Base-by-base conservation (phyloP, 2,329 filamentous ascomycete species). In the Colletotrichum godetiae region DNA sequence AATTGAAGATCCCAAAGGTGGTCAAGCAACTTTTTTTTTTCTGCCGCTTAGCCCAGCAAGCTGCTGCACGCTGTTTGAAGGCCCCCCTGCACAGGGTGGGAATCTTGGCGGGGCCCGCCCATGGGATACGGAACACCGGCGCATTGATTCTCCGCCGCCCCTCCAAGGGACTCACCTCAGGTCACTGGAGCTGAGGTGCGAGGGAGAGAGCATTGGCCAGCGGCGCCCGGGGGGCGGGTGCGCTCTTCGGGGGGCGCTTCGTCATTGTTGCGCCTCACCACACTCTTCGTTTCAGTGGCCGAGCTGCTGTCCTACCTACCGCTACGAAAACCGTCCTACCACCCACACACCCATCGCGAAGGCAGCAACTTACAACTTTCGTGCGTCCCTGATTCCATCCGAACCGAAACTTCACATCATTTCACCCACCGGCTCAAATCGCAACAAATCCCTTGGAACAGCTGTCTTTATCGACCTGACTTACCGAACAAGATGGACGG, bases 401-500 rank as follows among this genome's bases (percentile, higher is more conserved):
- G 53, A 66, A 52, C 52, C 62, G 53, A 68, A 24, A 15, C 27
- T 27, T 35, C 13, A 31, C 42, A 49, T 31, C 53, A 31, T 11
- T 57, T 19, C 5, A 29, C 11, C 35, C 15, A 42, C 29, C 29
- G 59, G n/a, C 37, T 52, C 15, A 8, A 35, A 49, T 49, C 22
- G 3, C 27, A 46, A 55, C 19, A 73, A 53, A 29, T 29, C 13
- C 27, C 33, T 22, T 19, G 7, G 15, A 42, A 19, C 42, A 42
- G 61, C 49, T 67, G 37, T 60, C 58, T 62, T 58, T 64, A 58
- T 74, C 71, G 52, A 75, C 52, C 35, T 33, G n/a, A 49, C 15
- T 42, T 37, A 55, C 64, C 55, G 52, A 70, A 58, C 37, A 77
- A 77, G 68, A 96, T 95, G 94, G 91, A 93, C 81, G 93, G 95